Conservation (phyloP, 495 filamentous ascomycete genomes). For the Physcia stellaris region DNA sequence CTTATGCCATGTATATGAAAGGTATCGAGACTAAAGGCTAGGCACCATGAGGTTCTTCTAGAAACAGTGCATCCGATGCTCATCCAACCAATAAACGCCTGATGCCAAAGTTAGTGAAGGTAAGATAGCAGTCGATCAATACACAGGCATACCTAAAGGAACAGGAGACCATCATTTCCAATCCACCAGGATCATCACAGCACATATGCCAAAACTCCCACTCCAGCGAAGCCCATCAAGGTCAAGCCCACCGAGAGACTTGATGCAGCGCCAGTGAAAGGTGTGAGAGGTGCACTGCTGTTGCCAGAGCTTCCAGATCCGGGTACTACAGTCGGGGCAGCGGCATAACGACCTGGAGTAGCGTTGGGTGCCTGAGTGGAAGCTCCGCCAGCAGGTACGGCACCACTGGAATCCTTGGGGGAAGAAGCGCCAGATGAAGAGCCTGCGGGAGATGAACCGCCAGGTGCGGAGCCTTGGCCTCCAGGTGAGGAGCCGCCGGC, state of each 20-base stretch:
- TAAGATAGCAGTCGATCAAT: too few species aligned
- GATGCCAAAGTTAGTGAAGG: too few species aligned
- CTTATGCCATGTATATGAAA: too few species aligned
- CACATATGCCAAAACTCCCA: background rate
- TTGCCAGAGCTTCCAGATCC: slow-evolving; percentile 12
- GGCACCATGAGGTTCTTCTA: too few species aligned
- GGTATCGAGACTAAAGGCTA: too few species aligned
- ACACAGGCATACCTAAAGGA: too few species aligned
- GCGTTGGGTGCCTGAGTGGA: background rate
- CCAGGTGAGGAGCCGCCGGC: slow-evolving; percentile 3
- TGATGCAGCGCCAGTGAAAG: background rate
- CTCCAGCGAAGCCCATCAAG: background rate
- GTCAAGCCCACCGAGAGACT: background rate
- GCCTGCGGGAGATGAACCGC: slow-evolving; percentile 4
- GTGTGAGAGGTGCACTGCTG: slow-evolving; percentile 12
- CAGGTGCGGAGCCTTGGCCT: background rate
- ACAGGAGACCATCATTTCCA: too few species aligned
- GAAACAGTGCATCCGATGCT: too few species aligned
- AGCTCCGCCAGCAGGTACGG: background rate
- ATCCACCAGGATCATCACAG: background rate
- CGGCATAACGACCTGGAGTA: background rate
- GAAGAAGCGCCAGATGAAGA: background rate
- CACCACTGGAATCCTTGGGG: slow-evolving; percentile 1
- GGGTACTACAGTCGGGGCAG: background rate
- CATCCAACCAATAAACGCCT: too few species aligned